Conservation (phyloP, 1,284 basidiomycete species). For the Rhodofomes roseus region DNA sequence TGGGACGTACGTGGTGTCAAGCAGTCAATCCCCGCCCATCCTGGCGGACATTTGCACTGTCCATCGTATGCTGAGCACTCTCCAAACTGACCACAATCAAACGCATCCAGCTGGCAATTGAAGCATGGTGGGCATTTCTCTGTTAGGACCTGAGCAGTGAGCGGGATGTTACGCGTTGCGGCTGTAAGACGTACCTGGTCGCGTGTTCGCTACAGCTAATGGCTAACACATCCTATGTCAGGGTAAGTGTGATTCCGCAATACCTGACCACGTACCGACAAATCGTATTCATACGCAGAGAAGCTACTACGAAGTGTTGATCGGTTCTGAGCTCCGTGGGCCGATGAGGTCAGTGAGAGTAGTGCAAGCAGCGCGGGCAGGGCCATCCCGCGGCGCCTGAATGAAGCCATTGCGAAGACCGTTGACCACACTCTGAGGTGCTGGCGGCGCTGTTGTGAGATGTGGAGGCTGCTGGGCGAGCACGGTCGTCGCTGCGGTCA, state of each 20-base stretch:
- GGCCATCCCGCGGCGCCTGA: neutral
- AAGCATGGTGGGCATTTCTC: slow-evolving; percentile 74
- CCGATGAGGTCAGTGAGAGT: neutral
- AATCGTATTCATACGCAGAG: slow-evolving; percentile 7
- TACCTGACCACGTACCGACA: slow-evolving; percentile 4
- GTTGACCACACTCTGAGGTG: neutral
- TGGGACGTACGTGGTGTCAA: slow-evolving; percentile 66
- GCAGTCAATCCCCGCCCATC: slow-evolving; percentile 91
- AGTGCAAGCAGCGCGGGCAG: neutral
- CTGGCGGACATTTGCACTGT: slow-evolving; percentile 86
- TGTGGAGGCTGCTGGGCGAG: neutral
- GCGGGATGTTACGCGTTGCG: too few species aligned
- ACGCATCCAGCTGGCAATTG: slow-evolving; percentile 82
- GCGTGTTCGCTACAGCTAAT: slow-evolving; percentile 13
- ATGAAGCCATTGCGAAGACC: neutral
- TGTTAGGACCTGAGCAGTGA: slow-evolving; percentile 10
- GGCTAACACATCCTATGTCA: slow-evolving; percentile 9
- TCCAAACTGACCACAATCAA: slow-evolving; percentile 83
- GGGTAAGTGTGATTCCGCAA: neutral
- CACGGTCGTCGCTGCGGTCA: neutral
- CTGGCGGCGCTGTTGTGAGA: neutral
- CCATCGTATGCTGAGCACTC: slow-evolving; percentile 86
- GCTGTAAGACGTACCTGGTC: slow-evolving; percentile 14
- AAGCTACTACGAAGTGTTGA: neutral
- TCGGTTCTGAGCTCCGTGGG: slow-evolving; percentile 2